Conservation (phyloP, 2,329 filamentous ascomycete genomes). For the Fusarium pseudograminearum region DNA sequence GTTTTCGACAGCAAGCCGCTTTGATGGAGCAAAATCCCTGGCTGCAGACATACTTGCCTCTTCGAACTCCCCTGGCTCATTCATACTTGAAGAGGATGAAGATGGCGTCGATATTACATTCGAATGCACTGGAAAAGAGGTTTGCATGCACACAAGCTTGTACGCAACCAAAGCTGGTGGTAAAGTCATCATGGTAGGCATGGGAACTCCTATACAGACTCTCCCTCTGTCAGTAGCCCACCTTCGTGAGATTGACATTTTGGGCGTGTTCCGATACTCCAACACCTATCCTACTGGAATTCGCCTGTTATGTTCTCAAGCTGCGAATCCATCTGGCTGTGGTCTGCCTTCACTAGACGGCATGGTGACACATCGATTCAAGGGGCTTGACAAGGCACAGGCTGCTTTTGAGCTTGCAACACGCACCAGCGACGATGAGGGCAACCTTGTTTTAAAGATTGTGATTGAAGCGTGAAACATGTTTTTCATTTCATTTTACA, state of each 20-base stretch:
- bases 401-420: conserved; percentile 78
- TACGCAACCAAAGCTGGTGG: conserved; percentile 78
- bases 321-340: conserved; percentile 53
- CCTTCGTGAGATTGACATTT: conserved; percentile 79
- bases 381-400: conserved; percentile 71
- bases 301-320: conserved; percentile 64
- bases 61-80: conserved; percentile 48
- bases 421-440: conserved; percentile 74
- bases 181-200: conserved; percentile 80
- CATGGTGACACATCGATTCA: conserved; percentile 80
- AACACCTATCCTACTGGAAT: conserved; percentile 82
- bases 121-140: conserved; percentile 81
- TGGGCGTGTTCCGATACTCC: conserved; percentile 83
- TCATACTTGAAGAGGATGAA: conserved; percentile 68
- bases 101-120: conserved; percentile 77
- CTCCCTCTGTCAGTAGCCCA: conserved; percentile 79
- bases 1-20: conserved; percentile 60
- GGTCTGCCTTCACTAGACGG: conserved; percentile 73
- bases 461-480: conserved; percentile 66
- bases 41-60: conserved; percentile 63
- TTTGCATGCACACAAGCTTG: conserved; percentile 79
- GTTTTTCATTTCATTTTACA: not conserved
- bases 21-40: conserved; percentile 63
- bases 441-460: conserved; percentile 79
- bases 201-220: conserved; percentile 82